Evolutionary conservation across 257 asterid genomes (phyloP).

Genomic region (Jaltomata sinuosa): DNA sequence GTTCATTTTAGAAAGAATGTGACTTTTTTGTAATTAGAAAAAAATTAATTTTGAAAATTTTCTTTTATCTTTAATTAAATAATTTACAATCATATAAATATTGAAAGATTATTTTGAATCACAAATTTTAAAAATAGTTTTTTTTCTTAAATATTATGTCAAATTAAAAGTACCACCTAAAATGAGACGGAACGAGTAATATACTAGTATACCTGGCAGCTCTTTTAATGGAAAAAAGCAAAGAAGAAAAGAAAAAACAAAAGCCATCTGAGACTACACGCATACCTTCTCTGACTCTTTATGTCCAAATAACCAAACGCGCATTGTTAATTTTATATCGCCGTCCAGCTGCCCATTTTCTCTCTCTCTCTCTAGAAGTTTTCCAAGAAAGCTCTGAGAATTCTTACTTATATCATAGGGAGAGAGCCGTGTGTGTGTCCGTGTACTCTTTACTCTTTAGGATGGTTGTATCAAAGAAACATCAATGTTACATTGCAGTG

Average conservation of each 20-base stretch:
- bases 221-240: not conserved
- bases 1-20: no score
- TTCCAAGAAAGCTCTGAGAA: not conserved
- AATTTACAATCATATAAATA: no score
- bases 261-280: not conserved
- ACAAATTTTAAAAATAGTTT: no score
- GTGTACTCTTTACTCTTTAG: not conserved
- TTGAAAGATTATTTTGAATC: no score
- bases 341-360: not conserved
- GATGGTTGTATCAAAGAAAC: conserved; percentile 25
- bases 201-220: not conserved
- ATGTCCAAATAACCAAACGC: not conserved
- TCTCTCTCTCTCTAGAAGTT: not conserved
- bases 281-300: not conserved
- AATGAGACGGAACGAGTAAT: no score
- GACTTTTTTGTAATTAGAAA: no score
- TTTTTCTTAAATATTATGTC: no score
- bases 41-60: no score
- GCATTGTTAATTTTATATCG: not conserved
- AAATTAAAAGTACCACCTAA: no score
- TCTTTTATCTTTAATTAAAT: no score
- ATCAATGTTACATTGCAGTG: conserved; percentile 68
- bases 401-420: not conserved
- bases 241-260: not conserved
- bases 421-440: not conserved